Evolutionary conservation across 192 early-diverging fungal genomes (phyloP), one percentile per base, ranked within the genome.

Genomic region (Umbelopsis ramanniana): DNA sequence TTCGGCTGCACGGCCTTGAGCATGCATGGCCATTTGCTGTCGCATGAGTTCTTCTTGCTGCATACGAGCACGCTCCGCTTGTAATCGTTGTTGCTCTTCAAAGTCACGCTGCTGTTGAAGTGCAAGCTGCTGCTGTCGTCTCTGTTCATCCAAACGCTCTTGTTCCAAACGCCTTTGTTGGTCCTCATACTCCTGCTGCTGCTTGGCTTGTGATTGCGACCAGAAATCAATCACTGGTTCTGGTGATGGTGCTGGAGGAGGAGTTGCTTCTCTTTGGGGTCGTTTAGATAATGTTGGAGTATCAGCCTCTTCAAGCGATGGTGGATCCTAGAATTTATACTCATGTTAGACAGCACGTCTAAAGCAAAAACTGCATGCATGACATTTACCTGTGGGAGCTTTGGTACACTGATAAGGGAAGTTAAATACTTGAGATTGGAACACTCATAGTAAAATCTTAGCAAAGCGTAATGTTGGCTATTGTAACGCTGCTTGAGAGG

Each of bases 361-460:
- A 29, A 55, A 17, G 17, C 9, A 35, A 6, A 74, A 14, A 43
- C 15, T 26, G 4, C 9, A 1, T 37, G 21, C 33, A 71, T 47
- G 48, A 9, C 23, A n/a, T 67, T 19, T 33, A 79, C 77, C 77
- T 85, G 87, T 4, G 92, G 85, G 43, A 98, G 81, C 67, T 87
- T 89, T 26, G 97, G 97, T 21, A 99, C 93, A 37, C 83, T 88
- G 71, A 98, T 95, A 67, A 99, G 86, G 52, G 92, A 94, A n/a
- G 95, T 96, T 53, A 99, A 80, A 79, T 98, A 99, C 72, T 89
- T 89, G 24, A 98, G 77, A 57, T 91, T 92, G 46, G 90, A 89
- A 81, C 94, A 96, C 54, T 97, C 93, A 76, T 89, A 86, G 84
- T 99, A 99, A 79, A 98, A 99, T 71, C 90, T 89, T 72, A 93